Base-by-base conservation (phyloP, 768 basidiomycete genomes). In the Mycena kentingensis region DNA sequence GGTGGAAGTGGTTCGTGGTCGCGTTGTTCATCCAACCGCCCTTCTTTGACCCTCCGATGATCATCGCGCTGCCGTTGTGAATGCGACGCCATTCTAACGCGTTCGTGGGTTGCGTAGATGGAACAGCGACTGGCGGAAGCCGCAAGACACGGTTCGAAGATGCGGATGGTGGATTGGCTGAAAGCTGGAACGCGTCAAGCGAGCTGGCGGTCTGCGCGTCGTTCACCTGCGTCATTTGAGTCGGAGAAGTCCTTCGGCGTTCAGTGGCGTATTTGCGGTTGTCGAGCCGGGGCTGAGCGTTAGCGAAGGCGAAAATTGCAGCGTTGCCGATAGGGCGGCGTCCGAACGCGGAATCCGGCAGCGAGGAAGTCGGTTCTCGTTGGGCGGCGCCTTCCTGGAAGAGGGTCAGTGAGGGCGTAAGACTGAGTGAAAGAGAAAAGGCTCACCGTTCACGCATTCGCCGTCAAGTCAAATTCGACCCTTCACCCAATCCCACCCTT, bases 391-490 rank as follows among this genome's bases (percentile, higher is more conserved):
- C 82, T 64, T 83, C 77, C 88, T 91, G 62, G 34, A 45, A 41
- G 37, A 49, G 12, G 28, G 37, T 31, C 39, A 52, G 47, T 46
- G 11, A 46, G 52, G 29, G 19, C 48, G 5, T 49, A 46, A 37
- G 16, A 25, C 37, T 21, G 31, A 22, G n/a, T 12, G 31, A 25
- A 49, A 56, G 26, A 51, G 15, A 19, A 29, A 47, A 51, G 55
- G 61, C 75, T 56, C 60, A 77, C 85, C 60, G 76, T 78, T 55
- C 91, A 77, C 22, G 94, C 94, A 50, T 85, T 79, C 71, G 98
- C 97, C 0, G 86, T 95, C 57, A 98, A 69, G 67, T 98, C 95
- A 68, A 99, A 98, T 63, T 93, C 83, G 27, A 98, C 77, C 69
- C 90, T 90, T 70, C 84, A 88, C 58, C 83, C 77, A 44, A 77